Conservation (phyloP, 495 filamentous ascomycete genomes). For the Tuber brumale region DNA sequence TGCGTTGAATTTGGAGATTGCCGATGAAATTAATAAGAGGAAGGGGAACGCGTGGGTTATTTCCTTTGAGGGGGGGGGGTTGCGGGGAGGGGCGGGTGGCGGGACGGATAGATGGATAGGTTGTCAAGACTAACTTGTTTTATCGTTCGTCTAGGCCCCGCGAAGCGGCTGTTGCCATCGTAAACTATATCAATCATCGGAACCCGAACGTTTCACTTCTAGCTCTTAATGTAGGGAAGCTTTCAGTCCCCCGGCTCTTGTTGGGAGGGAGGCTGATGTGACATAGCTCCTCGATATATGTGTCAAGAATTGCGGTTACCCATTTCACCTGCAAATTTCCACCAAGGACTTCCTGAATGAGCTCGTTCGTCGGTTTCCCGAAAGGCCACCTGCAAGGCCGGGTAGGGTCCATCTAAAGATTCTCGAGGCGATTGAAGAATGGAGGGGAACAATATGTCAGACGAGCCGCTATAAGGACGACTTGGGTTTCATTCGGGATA, state of each 20-base stretch:
- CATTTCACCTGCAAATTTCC: conserved; percentile 95
- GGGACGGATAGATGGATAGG: background rate
- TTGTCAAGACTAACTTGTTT: conserved; percentile 13
- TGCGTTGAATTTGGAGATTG: conserved; percentile 90
- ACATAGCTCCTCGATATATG: conserved; percentile 85
- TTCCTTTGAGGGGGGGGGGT: background rate
- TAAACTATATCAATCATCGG: conserved; percentile 89
- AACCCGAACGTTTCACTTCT: conserved; percentile 91
- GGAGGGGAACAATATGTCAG: conserved; percentile 95
- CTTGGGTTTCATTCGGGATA: conserved; percentile 90
- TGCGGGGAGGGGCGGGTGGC: background rate
- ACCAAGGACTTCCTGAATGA: conserved; percentile 99
- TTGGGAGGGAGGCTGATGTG: conserved; percentile 18
- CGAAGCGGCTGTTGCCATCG: conserved; percentile 90
- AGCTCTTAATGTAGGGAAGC: conserved; percentile 59
- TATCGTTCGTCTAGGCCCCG: conserved; percentile 55
- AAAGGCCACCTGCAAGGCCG: conserved; percentile 79
- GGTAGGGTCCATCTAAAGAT: conserved; percentile 85
- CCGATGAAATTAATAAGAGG: conserved; percentile 94
- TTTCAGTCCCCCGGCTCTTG: background rate
- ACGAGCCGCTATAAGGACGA: conserved; percentile 96
- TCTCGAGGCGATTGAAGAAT: conserved; percentile 95
- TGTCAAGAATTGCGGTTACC: conserved; percentile 99
- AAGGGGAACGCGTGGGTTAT: conserved; percentile 77
- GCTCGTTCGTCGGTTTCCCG: conserved; percentile 90